Conservation (phyloP, 2,329 filamentous ascomycete genomes). For the Pleurostoma richardsiae region DNA sequence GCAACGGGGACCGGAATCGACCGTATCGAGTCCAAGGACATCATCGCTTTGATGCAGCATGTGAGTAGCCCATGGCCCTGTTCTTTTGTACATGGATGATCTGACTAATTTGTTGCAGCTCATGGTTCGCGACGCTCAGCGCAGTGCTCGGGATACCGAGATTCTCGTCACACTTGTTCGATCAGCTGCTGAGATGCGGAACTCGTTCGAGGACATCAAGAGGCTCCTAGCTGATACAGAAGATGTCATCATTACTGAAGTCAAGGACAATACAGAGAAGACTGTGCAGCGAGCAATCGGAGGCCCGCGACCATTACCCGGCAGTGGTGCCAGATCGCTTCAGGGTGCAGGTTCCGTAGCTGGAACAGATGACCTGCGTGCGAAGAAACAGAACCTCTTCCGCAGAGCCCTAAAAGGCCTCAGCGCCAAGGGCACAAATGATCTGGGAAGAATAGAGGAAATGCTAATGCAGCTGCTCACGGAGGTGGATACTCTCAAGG, state of each 20-base stretch:
- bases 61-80: slow-evolving; percentile 42
- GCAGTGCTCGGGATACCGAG: slow-evolving; percentile 93
- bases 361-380: slow-evolving; percentile 53
- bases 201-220: slow-evolving; percentile 93
- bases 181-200: slow-evolving; percentile 93
- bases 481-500: slow-evolving; percentile 82
- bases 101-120: slow-evolving; percentile 45
- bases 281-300: slow-evolving; percentile 77
- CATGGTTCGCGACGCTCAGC: slow-evolving; percentile 92
- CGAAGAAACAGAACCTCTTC: slow-evolving; percentile 92
- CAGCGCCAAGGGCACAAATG: slow-evolving; percentile 80
- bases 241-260: slow-evolving; percentile 78
- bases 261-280: slow-evolving; percentile 83
- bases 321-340: slow-evolving; percentile 55
- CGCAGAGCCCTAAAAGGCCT: slow-evolving; percentile 88
- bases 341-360: slow-evolving; percentile 49
- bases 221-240: slow-evolving; percentile 87
- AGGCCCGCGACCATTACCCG: slow-evolving; percentile 79
- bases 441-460: slow-evolving; percentile 82
- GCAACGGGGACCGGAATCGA: slow-evolving; percentile 85
- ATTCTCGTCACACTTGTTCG: slow-evolving; percentile 92
- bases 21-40: slow-evolving; percentile 90
- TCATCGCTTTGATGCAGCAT: slow-evolving; percentile 96
- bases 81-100: neutral
- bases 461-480: slow-evolving; percentile 89